Base-by-base conservation (phyloP, 257 asterid genomes). In the Coffea canephora region DNA sequence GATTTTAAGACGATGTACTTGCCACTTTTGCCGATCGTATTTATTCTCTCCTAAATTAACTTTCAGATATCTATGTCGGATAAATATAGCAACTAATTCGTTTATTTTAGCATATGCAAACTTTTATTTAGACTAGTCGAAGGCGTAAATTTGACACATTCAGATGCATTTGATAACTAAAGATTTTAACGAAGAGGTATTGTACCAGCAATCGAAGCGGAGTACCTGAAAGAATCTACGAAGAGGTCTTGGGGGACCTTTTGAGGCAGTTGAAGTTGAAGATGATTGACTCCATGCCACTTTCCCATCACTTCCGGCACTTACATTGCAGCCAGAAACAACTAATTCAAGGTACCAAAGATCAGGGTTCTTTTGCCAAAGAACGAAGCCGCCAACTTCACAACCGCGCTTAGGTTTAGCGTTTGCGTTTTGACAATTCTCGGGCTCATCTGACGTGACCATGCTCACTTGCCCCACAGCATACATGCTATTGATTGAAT, bases 291-390 rank as follows among this genome's bases (percentile, higher is more conserved):
- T 93, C 99, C 99, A 95, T 0, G 92, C 90, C 11, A 91, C 85
- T 27, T 87, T 91, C 0, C 98, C 99, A 73, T 95, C 93, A 65
- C 99, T 92, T 11, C 99, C 99, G 14, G 98, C 92, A 36, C 92
- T 88, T 10, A 95, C 82, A 76, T 92, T 95, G 86, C 83, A 77
- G 55, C 94, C 93, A 0, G 98, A 91, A 55, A 95, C 91, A 2
- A 88, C 91, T 55, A 95, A 90, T 67, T 95, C 99, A 9, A 95
- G 93, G 86, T 84, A 92, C 99, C 99, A 95, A 5, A 93, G 74
- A 78, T 95, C 94, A 12, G 99, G 98, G 78, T 90, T 95, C 93
- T 86, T 93, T 78, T 91, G 98, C 99, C 99, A 95, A 0, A 95
- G 80, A 75, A 93, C 99, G 67, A 93, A 95, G 0, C 99, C 98